Evolutionary conservation across 352 stramenopile species (phyloP).

Genomic region (Pythium angustatum): DNA sequence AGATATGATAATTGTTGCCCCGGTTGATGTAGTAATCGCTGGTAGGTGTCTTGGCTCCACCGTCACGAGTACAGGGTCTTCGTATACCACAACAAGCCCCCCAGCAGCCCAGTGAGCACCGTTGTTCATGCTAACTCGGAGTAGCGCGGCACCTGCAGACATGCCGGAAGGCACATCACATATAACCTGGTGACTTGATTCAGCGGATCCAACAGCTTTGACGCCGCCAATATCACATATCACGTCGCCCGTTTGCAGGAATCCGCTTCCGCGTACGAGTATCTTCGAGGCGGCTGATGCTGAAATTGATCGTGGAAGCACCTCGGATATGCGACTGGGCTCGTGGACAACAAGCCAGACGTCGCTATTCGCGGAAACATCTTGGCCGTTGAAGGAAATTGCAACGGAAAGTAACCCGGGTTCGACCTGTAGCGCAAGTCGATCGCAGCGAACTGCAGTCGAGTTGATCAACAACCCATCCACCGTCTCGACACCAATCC

Average conservation of each 20-base stretch:
- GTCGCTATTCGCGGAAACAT: conserved; percentile 7
- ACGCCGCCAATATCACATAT: conserved; percentile 22
- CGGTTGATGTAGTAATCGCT: not conserved
- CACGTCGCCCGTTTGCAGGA: conserved; percentile 6
- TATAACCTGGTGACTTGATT: conserved; percentile 5
- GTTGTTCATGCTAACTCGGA: conserved; percentile 25
- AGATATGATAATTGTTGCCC: not conserved
- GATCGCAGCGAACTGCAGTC: conserved; percentile 14
- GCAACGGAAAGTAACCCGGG: not conserved
- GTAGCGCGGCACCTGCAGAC: not conserved
- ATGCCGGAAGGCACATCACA: conserved; percentile 1
- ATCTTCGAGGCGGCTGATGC: not conserved
- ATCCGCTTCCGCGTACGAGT: conserved; percentile 1
- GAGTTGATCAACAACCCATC: conserved; percentile 1
- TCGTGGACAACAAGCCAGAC: conserved; percentile 13
- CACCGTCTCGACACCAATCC: conserved; percentile 8
- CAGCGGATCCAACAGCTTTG: not conserved
- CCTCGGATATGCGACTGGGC: not conserved
- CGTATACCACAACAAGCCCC: conserved; percentile 14
- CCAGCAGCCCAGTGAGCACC: conserved; percentile 13
- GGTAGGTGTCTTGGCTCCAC: not conserved
- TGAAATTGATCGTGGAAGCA: conserved; percentile 11
- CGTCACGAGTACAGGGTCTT: conserved; percentile 10
- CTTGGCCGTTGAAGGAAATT: conserved; percentile 27
- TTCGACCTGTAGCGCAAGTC: not conserved